phyloP scores from a whole-genome alignment of 164 flowering plant genomes.

The Protea cynaroides region DNA sequence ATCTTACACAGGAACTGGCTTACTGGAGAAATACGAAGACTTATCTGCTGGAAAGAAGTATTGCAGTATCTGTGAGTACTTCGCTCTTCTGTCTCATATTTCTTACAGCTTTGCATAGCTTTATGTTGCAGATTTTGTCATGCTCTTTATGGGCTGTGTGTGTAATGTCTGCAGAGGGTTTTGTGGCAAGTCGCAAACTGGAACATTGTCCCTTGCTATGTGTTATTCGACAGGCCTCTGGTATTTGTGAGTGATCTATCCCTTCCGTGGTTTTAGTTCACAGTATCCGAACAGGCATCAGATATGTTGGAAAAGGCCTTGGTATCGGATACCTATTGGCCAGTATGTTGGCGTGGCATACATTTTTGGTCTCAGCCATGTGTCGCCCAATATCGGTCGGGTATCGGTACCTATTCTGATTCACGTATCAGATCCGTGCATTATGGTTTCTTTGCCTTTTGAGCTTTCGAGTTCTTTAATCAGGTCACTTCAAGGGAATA shows the following conservation, averaged over 20 bases:
- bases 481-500: conserved; percentile 87
- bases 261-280: no score
- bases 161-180: conserved; percentile 46
- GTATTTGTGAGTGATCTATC: conserved; percentile 70
- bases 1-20: conserved; percentile 84
- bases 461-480: no score
- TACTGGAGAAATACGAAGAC: conserved; percentile 77
- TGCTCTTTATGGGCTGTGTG: neutral
- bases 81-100: neutral
- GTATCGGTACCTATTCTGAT: no score
- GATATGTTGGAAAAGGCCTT: no score
- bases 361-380: no score
- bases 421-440: no score
- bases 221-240: conserved; percentile 92
- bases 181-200: conserved; percentile 68
- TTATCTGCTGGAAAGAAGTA: conserved; percentile 93
- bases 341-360: no score
- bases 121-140: neutral
- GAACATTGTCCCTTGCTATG: conserved; percentile 80
- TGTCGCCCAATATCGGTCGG: no score
- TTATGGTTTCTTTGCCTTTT: no score
- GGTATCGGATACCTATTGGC: no score
- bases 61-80: conserved; percentile 77
- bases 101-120: neutral
- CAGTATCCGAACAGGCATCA: no score